Evolutionary conservation across 2,329 filamentous ascomycete species (phyloP).

Genomic region (Orbilia javanica): DNA sequence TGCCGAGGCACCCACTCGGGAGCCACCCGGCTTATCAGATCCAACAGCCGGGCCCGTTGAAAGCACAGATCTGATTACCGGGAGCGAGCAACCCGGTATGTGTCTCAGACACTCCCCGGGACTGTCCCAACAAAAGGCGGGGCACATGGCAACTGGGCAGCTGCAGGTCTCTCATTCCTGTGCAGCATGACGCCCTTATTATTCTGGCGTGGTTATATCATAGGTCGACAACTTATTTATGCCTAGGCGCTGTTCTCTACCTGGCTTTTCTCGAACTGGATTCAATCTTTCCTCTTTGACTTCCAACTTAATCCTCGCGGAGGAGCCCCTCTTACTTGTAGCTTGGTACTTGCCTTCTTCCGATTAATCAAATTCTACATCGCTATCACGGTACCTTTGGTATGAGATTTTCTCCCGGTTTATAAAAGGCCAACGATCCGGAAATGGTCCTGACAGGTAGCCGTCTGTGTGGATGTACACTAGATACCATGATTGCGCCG

Average conservation of each 20-base stretch:
- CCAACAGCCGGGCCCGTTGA: background rate
- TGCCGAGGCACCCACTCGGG: conserved; percentile 3
- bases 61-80: background rate
- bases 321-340: conserved; percentile 6
- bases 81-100: background rate
- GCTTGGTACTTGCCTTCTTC: background rate
- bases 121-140: conserved; percentile 24
- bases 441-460: background rate
- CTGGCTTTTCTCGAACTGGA: conserved; percentile 5
- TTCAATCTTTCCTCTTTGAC: conserved; percentile 23
- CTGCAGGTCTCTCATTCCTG: conserved; percentile 44
- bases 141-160: conserved; percentile 26
- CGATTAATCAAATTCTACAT: conserved; percentile 4
- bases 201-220: conserved; percentile 19
- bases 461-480: background rate
- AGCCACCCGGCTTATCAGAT: background rate
- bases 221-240: background rate
- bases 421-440: background rate
- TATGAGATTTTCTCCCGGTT: background rate
- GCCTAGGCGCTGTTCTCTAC: background rate
- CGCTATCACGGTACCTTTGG: background rate
- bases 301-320: conserved; percentile 15
- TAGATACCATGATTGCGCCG: conserved; percentile 48
- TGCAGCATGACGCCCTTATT: conserved; percentile 43
- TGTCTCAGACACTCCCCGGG: conserved; percentile 6